phyloP scores from a whole-genome alignment of 108 stramenopile species.

The Bacterosira constricta region DNA sequence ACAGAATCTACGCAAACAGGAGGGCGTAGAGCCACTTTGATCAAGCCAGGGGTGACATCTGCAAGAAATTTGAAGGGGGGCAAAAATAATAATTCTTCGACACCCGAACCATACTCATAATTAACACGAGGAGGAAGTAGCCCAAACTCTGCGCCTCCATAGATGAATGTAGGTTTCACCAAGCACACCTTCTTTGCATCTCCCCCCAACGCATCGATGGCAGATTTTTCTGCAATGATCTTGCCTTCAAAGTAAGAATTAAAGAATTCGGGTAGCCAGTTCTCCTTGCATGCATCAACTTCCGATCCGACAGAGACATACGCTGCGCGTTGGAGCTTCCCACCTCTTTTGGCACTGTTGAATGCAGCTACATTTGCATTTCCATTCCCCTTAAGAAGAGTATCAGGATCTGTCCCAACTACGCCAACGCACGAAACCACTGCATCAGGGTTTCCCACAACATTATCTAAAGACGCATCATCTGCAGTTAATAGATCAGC shows the following conservation, averaged over 20 bases:
- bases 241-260: slow-evolving; percentile 72
- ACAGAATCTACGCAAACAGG: slow-evolving; percentile 77
- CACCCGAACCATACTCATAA: slow-evolving; percentile 61
- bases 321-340: slow-evolving; percentile 57
- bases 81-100: slow-evolving; percentile 65
- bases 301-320: slow-evolving; percentile 73
- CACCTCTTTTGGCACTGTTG: slow-evolving; percentile 53
- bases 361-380: slow-evolving; percentile 52
- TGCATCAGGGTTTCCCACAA: slow-evolving; percentile 43
- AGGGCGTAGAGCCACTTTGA: slow-evolving; percentile 77
- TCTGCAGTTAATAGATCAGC: slow-evolving; percentile 35
- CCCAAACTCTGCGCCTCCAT: slow-evolving; percentile 73
- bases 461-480: slow-evolving; percentile 35
- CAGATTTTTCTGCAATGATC: slow-evolving; percentile 49
- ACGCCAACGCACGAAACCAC: slow-evolving; percentile 68
- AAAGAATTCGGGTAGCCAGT: slow-evolving; percentile 61
- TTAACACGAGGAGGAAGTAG: slow-evolving; percentile 74
- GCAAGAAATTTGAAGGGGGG: slow-evolving; percentile 54
- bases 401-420: slow-evolving; percentile 53
- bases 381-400: slow-evolving; percentile 37
- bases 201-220: slow-evolving; percentile 33
- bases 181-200: slow-evolving; percentile 54
- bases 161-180: slow-evolving; percentile 68
- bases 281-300: slow-evolving; percentile 59
- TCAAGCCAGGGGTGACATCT: slow-evolving; percentile 63